Percentiles rank a stretch among this genome's conserved stretches.
These are phyloP conservation scores for Penicillium atrosanguineum DNA, from an alignment of 495 filamentous ascomycete species.

Conservation along the genomic window DNA sequence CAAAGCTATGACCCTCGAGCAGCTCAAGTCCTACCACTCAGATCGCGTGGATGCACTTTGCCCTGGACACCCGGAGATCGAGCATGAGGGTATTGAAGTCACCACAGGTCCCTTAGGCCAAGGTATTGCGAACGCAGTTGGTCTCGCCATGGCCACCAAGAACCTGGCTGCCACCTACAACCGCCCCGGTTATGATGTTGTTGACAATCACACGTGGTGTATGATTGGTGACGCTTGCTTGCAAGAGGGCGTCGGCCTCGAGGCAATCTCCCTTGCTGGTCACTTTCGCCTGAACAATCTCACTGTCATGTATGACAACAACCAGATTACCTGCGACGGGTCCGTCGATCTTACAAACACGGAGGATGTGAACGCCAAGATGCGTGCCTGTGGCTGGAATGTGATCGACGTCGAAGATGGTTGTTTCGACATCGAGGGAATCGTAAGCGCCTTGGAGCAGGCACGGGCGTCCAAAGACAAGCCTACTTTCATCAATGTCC, in stretches of 20 bases:
- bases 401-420: slow-evolving; percentile 56
- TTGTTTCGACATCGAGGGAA: slow-evolving; percentile 48
- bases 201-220: slow-evolving; percentile 48
- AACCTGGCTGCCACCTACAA: slow-evolving; percentile 52
- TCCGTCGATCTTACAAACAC: slow-evolving; percentile 52
- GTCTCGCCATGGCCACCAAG: slow-evolving; percentile 54
- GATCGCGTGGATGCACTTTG: slow-evolving; percentile 49
- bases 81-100: slow-evolving; percentile 59
- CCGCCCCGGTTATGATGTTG: slow-evolving; percentile 40
- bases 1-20: slow-evolving; percentile 56
- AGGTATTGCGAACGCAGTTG: slow-evolving; percentile 56
- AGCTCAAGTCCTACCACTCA: slow-evolving; percentile 59
- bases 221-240: slow-evolving; percentile 56
- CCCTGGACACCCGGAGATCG: slow-evolving; percentile 62
- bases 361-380: slow-evolving; percentile 59
- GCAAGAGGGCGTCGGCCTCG: slow-evolving; percentile 53
- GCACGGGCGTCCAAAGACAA: slow-evolving; percentile 45
- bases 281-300: slow-evolving; percentile 51
- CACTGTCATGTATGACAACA: slow-evolving; percentile 55
- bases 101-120: slow-evolving; percentile 60
- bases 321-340: slow-evolving; percentile 59
- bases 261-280: slow-evolving; percentile 52
- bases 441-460: slow-evolving; percentile 47
- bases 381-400: slow-evolving; percentile 56
- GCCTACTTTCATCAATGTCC: slow-evolving; percentile 58